phyloP scores from a whole-genome alignment of 208 protist species.

The Angomonas ambiguus region DNA sequence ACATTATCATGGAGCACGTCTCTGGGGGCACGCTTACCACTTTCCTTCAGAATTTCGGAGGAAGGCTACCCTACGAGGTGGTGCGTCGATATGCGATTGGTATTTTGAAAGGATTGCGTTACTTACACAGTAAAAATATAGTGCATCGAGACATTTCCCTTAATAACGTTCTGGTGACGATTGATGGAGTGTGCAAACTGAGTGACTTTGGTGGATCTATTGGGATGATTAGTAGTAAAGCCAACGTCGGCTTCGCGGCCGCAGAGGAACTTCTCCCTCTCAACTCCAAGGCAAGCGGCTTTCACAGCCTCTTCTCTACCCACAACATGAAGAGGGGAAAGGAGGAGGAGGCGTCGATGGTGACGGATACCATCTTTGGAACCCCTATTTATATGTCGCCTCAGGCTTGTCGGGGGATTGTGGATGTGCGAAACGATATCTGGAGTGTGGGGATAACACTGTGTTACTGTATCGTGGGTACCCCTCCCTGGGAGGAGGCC shows the following conservation, averaged over 20 bases:
- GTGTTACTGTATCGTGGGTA: conserved; percentile 59
- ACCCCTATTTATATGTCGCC: conserved; percentile 82
- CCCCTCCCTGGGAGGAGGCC: conserved; percentile 44
- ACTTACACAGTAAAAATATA: conserved; percentile 56
- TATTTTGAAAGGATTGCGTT: conserved; percentile 55
- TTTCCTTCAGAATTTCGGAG: conserved; percentile 41
- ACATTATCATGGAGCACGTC: conserved; percentile 65
- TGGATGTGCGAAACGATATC: conserved; percentile 65
- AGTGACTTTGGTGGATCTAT: conserved; percentile 72
- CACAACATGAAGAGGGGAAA: not conserved
- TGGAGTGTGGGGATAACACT: conserved; percentile 75
- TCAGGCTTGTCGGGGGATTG: conserved; percentile 55
- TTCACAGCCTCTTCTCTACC: not conserved
- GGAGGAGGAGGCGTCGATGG: not conserved
- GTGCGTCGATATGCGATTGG: conserved; percentile 46
- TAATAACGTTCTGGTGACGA: conserved; percentile 76
- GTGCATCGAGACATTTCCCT: conserved; percentile 75
- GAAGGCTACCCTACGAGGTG: conserved; percentile 26
- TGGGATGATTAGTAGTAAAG: not conserved
- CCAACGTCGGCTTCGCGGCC: not conserved
- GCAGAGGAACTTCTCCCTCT: not conserved
- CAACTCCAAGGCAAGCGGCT: not conserved
- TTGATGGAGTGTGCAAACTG: conserved; percentile 62
- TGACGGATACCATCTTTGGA: conserved; percentile 28
- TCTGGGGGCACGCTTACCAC: conserved; percentile 51